Evolutionary conservation across 2,329 filamentous ascomycete species (phyloP).

Genomic region (Fusarium oxysporum): DNA sequence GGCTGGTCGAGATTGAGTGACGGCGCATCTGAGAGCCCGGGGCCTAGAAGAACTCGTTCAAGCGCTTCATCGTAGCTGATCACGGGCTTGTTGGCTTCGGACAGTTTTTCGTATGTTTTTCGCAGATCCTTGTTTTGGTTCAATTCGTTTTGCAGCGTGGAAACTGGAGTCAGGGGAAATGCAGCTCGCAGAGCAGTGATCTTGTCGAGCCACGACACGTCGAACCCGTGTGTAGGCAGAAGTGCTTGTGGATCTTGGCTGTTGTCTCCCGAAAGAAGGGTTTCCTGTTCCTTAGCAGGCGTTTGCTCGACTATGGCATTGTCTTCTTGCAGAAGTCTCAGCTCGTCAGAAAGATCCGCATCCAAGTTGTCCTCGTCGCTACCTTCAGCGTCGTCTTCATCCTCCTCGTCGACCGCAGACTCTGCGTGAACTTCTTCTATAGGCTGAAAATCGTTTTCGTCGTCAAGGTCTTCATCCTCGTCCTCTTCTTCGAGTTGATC

Average conservation of each 20-base stretch:
- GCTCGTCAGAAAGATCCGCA: conserved; percentile 35
- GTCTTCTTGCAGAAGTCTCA: conserved; percentile 42
- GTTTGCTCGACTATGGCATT: conserved; percentile 24
- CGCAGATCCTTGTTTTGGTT: conserved; percentile 51
- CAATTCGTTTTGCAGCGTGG: conserved; percentile 53
- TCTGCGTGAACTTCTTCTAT: not conserved
- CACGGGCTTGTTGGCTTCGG: conserved; percentile 47
- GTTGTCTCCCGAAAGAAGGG: conserved; percentile 1
- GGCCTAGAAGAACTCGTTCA: conserved; percentile 44
- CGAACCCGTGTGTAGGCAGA: not conserved
- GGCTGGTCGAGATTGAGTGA: conserved; percentile 1
- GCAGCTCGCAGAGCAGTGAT: conserved; percentile 54
- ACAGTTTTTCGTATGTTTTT: conserved; percentile 53
- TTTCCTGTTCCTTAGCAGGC: conserved; percentile 5
- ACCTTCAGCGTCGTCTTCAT: conserved; percentile 31
- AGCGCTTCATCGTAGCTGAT: conserved; percentile 51
- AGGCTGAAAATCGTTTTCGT: conserved; percentile 48
- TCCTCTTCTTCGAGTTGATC: conserved; percentile 29
- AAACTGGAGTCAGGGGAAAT: conserved; percentile 55
- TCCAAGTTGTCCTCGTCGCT: conserved; percentile 27
- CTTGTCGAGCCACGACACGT: conserved; percentile 48
- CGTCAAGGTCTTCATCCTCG: conserved; percentile 24
- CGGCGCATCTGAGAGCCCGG: not conserved
- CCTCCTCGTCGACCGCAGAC: conserved; percentile 24
- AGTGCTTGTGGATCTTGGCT: not conserved